Base-by-base conservation (phyloP, 2,329 filamentous ascomycete genomes). In the Clonostachys byssicola region DNA sequence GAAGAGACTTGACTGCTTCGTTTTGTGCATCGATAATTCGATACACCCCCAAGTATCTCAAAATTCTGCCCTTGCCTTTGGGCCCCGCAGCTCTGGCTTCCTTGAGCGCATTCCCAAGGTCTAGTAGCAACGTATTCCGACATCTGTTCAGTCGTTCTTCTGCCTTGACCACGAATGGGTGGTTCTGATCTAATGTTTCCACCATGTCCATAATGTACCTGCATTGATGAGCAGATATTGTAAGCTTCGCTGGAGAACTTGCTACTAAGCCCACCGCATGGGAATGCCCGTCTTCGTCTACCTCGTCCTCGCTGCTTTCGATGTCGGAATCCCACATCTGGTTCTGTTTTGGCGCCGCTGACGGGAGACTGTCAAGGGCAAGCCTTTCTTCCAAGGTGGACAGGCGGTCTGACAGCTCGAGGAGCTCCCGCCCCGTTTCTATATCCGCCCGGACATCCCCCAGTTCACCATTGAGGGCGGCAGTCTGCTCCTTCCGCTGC, bases 391-490 rank as follows among this genome's bases (percentile, higher is more conserved):
- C 88, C 41, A 92, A 62, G 46, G 79, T 76, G 6, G 72, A 69
- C 36, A 90, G 58, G 47, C 83, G 63, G 51, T 83, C 81, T 46
- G 86, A 81, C 16, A 87, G 66, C 61, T 90, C 87, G 30, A 92
- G 61, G 70, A 92, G 74, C 54, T 73, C 73, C 51, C 81, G 66
- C 0, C 80, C 83, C 3, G 65, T 54, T 55, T 86, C 81, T 40
- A 92, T 84, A 44, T 84, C 74, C 12, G 69, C 66, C 49, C 82
- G 75, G 6, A 92, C 77, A n/a, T 59, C 68, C 51, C 74, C 78
- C 60, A 92, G 80, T 64, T 95, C 83, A n/a, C 70, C 64, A 47
- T 89, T 73, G 45, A 91, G 66, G 5, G 61, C 65, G 36, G 73
- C 72, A 2, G 91, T 80, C 55, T 92, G 85, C 17, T 67, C 66